Conservation (phyloP, 768 basidiomycete species). For the Dioszegia crocea region DNA sequence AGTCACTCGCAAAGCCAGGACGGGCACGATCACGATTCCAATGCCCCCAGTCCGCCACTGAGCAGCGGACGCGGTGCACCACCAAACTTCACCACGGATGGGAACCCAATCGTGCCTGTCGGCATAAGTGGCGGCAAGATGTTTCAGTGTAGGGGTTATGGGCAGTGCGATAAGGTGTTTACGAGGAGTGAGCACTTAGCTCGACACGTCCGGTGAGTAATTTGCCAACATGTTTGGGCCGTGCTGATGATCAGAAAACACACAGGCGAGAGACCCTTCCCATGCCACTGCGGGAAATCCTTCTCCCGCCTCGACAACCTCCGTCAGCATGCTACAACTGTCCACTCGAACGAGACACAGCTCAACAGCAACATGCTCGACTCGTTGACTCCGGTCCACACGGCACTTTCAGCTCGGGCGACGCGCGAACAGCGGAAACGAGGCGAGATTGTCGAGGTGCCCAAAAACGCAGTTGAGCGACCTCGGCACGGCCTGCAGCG, state of each 20-base stretch:
- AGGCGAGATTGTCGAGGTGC: conserved; percentile 48
- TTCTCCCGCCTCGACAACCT: conserved; percentile 96
- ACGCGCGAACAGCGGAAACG: conserved; percentile 45
- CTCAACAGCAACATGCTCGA: conserved; percentile 47
- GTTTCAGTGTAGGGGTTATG: conserved; percentile 90
- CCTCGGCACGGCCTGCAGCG: conserved; percentile 30
- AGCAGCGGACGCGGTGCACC: conserved; percentile 23
- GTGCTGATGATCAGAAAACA: conserved; percentile 66
- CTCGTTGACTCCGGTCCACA: conserved; percentile 46
- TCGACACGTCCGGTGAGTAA: conserved; percentile 79
- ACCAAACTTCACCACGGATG: conserved; percentile 38
- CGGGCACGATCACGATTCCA: not conserved
- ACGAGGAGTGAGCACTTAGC: conserved; percentile 92
- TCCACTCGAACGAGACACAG: conserved; percentile 76
- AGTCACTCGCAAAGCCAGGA: not conserved
- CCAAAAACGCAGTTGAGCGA: conserved; percentile 43
- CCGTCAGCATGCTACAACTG: conserved; percentile 93
- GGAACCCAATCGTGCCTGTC: conserved; percentile 39
- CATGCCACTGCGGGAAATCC: conserved; percentile 90
- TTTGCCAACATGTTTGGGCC: conserved; percentile 14
- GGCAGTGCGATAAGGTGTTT: conserved; percentile 95
- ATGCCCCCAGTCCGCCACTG: conserved; percentile 36
- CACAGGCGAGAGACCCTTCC: conserved; percentile 93
- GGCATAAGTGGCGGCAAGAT: conserved; percentile 60
- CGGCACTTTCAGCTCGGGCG: conserved; percentile 44